Evolutionary conservation across 2,329 filamentous ascomycete genomes (phyloP).

Genomic region (Aureobasidium musti): DNA sequence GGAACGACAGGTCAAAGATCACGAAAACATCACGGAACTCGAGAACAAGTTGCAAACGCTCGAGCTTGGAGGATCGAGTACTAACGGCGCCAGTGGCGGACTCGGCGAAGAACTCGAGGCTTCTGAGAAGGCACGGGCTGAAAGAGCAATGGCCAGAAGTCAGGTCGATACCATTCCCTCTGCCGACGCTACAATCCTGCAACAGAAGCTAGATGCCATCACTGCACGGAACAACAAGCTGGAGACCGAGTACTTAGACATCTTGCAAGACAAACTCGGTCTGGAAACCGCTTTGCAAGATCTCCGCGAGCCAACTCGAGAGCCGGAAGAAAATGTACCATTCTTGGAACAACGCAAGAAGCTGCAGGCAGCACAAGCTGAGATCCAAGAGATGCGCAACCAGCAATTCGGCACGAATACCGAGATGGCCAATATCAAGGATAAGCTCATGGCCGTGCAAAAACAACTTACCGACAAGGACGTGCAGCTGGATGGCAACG

Average conservation of each 20-base stretch:
- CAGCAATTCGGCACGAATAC: conserved; percentile 32
- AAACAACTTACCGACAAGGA: conserved; percentile 30
- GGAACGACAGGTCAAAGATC: conserved; percentile 51
- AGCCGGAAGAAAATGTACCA: conserved; percentile 34
- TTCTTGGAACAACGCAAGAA: conserved; percentile 34
- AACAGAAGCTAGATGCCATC: conserved; percentile 46
- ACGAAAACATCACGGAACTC: conserved; percentile 52
- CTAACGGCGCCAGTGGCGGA: conserved; percentile 35
- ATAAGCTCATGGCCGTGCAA: conserved; percentile 28
- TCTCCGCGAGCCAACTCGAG: conserved; percentile 42
- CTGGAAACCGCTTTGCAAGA: conserved; percentile 42
- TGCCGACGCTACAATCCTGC: conserved; percentile 40
- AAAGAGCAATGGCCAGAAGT: conserved; percentile 32
- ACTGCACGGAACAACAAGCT: conserved; percentile 42
- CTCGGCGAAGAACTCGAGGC: conserved; percentile 47
- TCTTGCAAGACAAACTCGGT: conserved; percentile 43
- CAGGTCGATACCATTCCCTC: conserved; percentile 7
- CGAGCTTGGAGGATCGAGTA: conserved; percentile 39
- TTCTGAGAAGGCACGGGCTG: conserved; percentile 36
- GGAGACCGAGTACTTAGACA: conserved; percentile 46
- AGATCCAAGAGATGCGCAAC: conserved; percentile 41
- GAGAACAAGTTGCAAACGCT: conserved; percentile 50
- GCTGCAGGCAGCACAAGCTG: conserved; percentile 30
- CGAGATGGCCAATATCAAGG: conserved; percentile 34
- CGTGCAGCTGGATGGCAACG: conserved; percentile 28